Percentiles rank a stretch among this genome's conserved stretches.
These are phyloP conservation scores for Vicia faba DNA, from an alignment of 306 rosid genomes.

Conservation along the genomic window DNA sequence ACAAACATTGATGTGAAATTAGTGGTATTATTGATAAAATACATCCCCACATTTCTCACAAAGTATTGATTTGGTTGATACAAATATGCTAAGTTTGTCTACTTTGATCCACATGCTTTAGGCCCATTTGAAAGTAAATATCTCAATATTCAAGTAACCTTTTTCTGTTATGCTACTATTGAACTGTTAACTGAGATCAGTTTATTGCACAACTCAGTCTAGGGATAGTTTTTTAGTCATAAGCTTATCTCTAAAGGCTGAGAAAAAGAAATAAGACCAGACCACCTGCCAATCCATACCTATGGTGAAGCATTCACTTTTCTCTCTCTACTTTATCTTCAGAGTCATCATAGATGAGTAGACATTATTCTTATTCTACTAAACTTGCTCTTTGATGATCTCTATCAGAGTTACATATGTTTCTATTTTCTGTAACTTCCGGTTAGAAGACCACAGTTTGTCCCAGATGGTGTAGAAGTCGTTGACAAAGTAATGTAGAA, in stretches of 20 bases:
- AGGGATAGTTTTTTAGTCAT: constrained; percentile 7
- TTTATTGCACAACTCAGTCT: constrained; percentile 17
- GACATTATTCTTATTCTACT: constrained; percentile 1
- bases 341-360: constrained; percentile 3
- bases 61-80: constrained; percentile 9
- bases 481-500: constrained; percentile 5
- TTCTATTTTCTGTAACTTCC: constrained; percentile 2
- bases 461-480: background rate
- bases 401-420: background rate
- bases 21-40: background rate
- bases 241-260: background rate
- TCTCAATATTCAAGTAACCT: background rate
- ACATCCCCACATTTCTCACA: background rate
- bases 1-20: background rate
- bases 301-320: constrained; percentile 15
- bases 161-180: constrained; percentile 1
- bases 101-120: constrained; percentile 13
- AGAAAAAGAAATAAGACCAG: constrained; percentile 17
- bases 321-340: background rate
- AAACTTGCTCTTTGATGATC: background rate
- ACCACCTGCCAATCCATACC: constrained; percentile 16
- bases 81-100: background rate
- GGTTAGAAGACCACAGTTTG: background rate
- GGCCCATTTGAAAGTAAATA: background rate
- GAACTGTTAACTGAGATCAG: background rate